Conservation (phyloP, 1,284 basidiomycete species). For the Xerocomus amazonicus region DNA sequence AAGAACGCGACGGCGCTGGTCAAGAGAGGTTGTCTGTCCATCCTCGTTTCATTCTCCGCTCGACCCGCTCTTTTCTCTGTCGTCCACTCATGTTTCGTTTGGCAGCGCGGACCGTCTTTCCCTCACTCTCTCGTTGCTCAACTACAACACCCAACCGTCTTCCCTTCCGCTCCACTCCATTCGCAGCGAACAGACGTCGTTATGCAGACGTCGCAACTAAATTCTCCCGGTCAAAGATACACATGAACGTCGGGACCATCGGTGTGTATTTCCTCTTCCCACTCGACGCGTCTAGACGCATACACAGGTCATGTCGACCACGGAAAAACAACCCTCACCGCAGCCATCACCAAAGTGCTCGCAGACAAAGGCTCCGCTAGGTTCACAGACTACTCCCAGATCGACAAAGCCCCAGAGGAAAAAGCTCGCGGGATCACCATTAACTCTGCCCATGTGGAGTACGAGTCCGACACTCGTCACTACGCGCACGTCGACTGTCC, state of each 20-base stretch:
- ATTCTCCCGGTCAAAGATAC: conserved; percentile 86
- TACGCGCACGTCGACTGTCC: conserved; percentile 99
- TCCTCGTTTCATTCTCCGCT: conserved; percentile 33
- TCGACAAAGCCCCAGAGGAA: conserved; percentile 99
- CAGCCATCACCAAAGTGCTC: conserved; percentile 97
- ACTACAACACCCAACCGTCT: not conserved
- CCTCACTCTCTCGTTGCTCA: conserved; percentile 42
- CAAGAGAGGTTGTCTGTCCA: conserved; percentile 69
- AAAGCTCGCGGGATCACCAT: conserved; percentile 99
- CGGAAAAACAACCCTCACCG: conserved; percentile 96
- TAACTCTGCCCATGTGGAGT: conserved; percentile 94
- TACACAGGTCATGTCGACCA: conserved; percentile 84
- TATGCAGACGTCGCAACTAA: conserved; percentile 74
- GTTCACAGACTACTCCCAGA: conserved; percentile 97
- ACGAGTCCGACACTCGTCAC: conserved; percentile 89
- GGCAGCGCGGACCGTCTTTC: conserved; percentile 47
- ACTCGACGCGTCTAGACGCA: conserved; percentile 18
- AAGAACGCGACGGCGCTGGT: conserved; percentile 81
- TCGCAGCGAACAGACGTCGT: conserved; percentile 38
- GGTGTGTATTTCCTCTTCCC: conserved; percentile 39
- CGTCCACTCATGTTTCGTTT: conserved; percentile 43
- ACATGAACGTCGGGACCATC: conserved; percentile 97
- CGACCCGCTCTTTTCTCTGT: not conserved
- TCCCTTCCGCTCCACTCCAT: conserved; percentile 4
- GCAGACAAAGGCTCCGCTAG: conserved; percentile 80